Percentiles rank a stretch among this genome's conserved stretches.
Conservation (phyloP, 2,329 filamentous ascomycete species). For the Colletotrichum neosansevieriae region DNA sequence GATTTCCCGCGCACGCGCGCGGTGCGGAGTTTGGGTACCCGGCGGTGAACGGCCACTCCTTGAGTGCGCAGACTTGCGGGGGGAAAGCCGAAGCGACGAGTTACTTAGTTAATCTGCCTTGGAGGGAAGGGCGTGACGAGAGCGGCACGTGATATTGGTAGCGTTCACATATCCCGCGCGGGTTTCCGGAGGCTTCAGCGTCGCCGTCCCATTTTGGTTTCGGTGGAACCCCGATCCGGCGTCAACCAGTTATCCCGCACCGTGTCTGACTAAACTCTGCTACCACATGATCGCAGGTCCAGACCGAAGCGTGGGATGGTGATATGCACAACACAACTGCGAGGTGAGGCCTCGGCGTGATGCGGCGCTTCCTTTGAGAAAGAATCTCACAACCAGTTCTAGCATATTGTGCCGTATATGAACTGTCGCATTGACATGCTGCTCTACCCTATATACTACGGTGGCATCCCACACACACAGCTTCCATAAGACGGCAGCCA, state of each 20-base stretch:
- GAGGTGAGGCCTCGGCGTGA: no score
- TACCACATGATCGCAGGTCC: no score
- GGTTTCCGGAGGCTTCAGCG: background rate
- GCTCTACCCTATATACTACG: conserved; percentile 34
- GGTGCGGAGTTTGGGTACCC: background rate
- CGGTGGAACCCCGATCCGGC: no score
- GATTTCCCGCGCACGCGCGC: background rate
- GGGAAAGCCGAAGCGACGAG: conserved; percentile 34
- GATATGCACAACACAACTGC: no score
- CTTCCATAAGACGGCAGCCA: conserved; percentile 6
- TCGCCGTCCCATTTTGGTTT: background rate
- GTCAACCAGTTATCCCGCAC: no score
- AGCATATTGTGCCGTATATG: background rate
- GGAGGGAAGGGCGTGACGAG: conserved; percentile 37
- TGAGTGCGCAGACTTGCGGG: background rate
- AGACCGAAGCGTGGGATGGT: no score
- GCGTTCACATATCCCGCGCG: background rate
- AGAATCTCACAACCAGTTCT: no score
- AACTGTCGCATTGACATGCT: conserved; percentile 27
- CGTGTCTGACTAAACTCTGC: no score
- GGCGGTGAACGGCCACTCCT: background rate
- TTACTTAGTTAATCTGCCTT: no score
- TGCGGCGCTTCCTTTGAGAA: no score
- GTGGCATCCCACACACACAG: conserved; percentile 12
- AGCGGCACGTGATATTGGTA: conserved; percentile 11